Percentiles rank a stretch among this genome's conserved stretches.
Conservation (phyloP, 306 rosid genomes). For the Vigna trinervia region DNA sequence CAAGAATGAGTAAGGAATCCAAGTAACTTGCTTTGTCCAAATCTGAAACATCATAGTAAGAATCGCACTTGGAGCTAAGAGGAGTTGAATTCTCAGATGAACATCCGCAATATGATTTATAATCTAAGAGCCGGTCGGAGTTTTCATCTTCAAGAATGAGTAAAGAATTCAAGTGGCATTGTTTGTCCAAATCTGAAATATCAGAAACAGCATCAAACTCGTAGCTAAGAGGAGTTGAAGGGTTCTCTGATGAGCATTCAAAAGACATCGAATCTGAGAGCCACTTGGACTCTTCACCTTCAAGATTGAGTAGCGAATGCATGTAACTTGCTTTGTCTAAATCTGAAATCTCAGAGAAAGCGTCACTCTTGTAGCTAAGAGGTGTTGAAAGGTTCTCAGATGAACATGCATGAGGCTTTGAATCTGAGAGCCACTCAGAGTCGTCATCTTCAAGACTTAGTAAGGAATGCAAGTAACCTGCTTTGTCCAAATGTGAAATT, state of each 20-base stretch:
- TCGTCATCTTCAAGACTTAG: slow-evolving; percentile 47
- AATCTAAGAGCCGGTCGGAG: not conserved
- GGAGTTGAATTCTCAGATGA: slow-evolving; percentile 41
- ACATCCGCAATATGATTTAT: not conserved
- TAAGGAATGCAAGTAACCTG: slow-evolving; percentile 46
- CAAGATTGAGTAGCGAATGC: slow-evolving; percentile 53
- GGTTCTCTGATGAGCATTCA: not conserved
- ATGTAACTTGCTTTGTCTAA: slow-evolving; percentile 26
- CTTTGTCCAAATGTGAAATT: slow-evolving; percentile 44
- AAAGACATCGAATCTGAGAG: slow-evolving; percentile 19
- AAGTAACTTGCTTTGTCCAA: slow-evolving; percentile 28
- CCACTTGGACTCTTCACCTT: slow-evolving; percentile 45
- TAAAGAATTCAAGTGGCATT: slow-evolving; percentile 44
- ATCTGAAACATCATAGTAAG: slow-evolving; percentile 40
- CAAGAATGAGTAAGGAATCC: slow-evolving; percentile 52
- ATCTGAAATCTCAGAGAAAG: slow-evolving; percentile 37
- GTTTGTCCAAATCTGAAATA: slow-evolving; percentile 42
- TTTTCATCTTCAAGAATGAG: slow-evolving; percentile 49
- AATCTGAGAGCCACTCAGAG: slow-evolving; percentile 1
- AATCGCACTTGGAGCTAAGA: slow-evolving; percentile 34
- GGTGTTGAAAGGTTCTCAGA: slow-evolving; percentile 39
- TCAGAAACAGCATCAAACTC: slow-evolving; percentile 30
- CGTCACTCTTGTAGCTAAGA: slow-evolving; percentile 32
- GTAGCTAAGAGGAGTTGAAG: not conserved
- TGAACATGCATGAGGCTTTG: not conserved